These are phyloP conservation scores for Echium plantagineum DNA, from an alignment of 257 asterid genomes.

Conservation along the genomic window DNA sequence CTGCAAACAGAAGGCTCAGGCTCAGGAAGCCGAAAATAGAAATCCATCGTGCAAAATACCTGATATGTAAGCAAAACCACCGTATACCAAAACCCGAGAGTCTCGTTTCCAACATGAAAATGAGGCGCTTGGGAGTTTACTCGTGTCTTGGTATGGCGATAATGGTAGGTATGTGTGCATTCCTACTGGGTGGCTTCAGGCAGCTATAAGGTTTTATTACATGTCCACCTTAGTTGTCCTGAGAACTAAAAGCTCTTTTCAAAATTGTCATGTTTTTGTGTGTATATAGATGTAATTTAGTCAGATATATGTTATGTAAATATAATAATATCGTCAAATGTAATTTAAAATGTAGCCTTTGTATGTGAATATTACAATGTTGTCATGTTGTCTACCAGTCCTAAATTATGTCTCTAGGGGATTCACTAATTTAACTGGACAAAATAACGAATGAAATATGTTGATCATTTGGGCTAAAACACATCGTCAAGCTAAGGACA, in stretches of 20 bases:
- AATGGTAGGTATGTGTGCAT: background rate
- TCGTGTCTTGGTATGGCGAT: background rate
- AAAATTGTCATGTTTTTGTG: no score
- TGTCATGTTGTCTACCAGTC: no score
- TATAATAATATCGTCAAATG: no score
- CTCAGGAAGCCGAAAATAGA: constrained; percentile 18
- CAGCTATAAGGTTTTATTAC: background rate
- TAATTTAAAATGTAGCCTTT: no score
- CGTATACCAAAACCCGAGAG: background rate
- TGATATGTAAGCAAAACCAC: background rate
- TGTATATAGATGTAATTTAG: no score
- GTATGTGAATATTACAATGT: no score
- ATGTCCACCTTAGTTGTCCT: background rate
- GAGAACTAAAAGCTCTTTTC: background rate
- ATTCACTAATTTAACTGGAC: no score
- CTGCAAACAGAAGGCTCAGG: constrained; percentile 45
- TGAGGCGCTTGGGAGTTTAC: background rate
- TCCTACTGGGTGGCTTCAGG: background rate
- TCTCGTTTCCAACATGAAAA: background rate
- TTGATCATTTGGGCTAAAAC: no score
- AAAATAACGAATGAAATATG: no score
- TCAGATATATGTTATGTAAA: no score
- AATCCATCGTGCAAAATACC: background rate
- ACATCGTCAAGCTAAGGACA: no score
- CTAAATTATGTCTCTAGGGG: no score